phyloP scores from a whole-genome alignment of 345 rosid genomes.

The Kernera saxatilis region DNA sequence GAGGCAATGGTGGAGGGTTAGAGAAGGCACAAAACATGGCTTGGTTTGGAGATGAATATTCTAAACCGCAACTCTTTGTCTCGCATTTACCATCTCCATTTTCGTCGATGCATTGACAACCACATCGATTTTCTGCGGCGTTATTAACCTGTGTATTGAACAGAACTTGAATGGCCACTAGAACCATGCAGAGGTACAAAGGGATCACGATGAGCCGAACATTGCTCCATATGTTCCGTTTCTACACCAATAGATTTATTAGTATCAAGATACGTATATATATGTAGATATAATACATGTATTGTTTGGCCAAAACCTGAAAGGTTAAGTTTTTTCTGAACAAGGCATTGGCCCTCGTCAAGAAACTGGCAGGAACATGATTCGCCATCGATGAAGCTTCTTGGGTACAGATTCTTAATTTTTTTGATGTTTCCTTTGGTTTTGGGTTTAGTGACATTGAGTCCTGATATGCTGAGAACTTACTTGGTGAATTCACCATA shows the following conservation, averaged over 20 bases:
- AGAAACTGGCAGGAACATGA: slow-evolving; percentile 49
- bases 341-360: slow-evolving; percentile 68
- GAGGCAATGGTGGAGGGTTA: slow-evolving; percentile 70
- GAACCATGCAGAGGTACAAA: slow-evolving; percentile 54
- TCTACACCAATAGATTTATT: slow-evolving; percentile 35
- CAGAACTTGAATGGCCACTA: slow-evolving; percentile 43
- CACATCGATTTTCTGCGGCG: slow-evolving; percentile 39
- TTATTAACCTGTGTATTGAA: slow-evolving; percentile 36
- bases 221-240: slow-evolving; percentile 62
- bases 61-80: slow-evolving; percentile 49
- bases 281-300: too few species aligned
- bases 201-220: slow-evolving; percentile 70
- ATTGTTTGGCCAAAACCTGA: slow-evolving; percentile 45
- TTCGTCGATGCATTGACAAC: slow-evolving; percentile 43
- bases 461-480: too few species aligned
- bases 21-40: slow-evolving; percentile 47
- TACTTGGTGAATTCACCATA: too few species aligned
- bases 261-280: too few species aligned
- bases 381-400: slow-evolving; percentile 41
- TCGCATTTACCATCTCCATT: slow-evolving; percentile 42
- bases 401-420: not conserved
- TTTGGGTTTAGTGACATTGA: too few species aligned
- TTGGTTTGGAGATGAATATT: slow-evolving; percentile 49
- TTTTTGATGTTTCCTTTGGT: not conserved
- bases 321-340: slow-evolving; percentile 76